These are phyloP conservation scores for Acidomyces sp. DNA, from an alignment of 495 filamentous ascomycete genomes.

Conservation along the genomic window DNA sequence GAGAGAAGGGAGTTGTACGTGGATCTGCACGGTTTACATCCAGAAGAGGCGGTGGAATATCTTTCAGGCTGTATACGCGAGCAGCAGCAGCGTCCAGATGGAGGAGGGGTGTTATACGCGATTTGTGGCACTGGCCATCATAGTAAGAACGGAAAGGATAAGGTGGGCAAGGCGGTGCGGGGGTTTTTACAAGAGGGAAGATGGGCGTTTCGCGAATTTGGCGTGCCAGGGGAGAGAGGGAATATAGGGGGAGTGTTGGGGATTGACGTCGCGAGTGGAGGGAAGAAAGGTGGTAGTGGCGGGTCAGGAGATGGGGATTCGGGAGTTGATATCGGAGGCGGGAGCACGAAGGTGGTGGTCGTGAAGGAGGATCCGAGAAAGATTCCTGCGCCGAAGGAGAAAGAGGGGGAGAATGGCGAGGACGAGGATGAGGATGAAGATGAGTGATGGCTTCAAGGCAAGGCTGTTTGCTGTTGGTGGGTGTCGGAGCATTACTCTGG, in stretches of 20 bases:
- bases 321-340: constrained; percentile 11
- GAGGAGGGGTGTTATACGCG: too few species aligned
- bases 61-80: constrained; percentile 75
- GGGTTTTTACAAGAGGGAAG: constrained; percentile 89
- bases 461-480: too few species aligned
- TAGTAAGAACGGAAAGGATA: constrained; percentile 97
- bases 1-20: constrained; percentile 61
- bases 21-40: constrained; percentile 90
- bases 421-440: constrained; percentile 8
- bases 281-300: constrained; percentile 10
- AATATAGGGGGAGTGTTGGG: constrained; percentile 89
- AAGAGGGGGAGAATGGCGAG: constrained; percentile 3
- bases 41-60: constrained; percentile 93
- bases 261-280: constrained; percentile 76
- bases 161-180: constrained; percentile 88
- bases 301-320: constrained; percentile 31
- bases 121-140: constrained; percentile 97
- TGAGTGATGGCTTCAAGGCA: constrained; percentile 3
- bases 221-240: constrained; percentile 78
- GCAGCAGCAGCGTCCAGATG: constrained; percentile 56
- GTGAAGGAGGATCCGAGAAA: constrained; percentile 39
- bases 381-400: constrained; percentile 6
- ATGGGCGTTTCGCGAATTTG: constrained; percentile 92
- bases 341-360: constrained; percentile 28
- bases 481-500: too few species aligned